Evolutionary conservation across 225 moss, liverwort and hornwort genomes (phyloP).

Genomic region (Marchantia paleacea): DNA sequence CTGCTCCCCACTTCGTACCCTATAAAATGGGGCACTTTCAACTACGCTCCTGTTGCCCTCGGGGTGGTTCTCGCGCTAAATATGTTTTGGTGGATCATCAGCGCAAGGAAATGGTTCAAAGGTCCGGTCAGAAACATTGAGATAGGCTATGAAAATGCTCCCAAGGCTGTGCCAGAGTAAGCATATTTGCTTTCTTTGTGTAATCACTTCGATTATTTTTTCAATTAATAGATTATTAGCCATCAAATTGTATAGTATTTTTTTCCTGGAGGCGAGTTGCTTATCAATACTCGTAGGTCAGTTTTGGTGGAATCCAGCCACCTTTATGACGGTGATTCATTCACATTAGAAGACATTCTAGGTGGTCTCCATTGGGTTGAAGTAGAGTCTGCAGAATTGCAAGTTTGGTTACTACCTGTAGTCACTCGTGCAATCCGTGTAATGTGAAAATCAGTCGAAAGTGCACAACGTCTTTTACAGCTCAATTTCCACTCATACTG

Average conservation of each 20-base stretch:
- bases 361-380: too few relatives aligned
- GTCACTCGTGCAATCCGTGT: too few relatives aligned
- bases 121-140: constrained; percentile 45
- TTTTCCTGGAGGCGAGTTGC: not conserved
- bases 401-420: too few relatives aligned
- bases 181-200: not conserved
- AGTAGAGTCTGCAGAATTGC: too few relatives aligned
- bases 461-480: too few relatives aligned
- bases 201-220: not conserved
- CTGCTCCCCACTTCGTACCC: constrained; percentile 69
- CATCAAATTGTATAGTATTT: not conserved
- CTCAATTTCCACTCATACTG: too few relatives aligned
- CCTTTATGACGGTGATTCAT: not conserved
- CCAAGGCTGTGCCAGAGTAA: constrained; percentile 19
- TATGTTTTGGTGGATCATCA: constrained; percentile 74
- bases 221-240: not conserved
- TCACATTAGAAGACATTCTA: not conserved
- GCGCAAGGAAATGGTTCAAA: constrained; percentile 59
- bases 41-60: constrained; percentile 75
- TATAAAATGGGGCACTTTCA: constrained; percentile 49
- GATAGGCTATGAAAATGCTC: not conserved
- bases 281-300: not conserved
- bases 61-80: constrained; percentile 46
- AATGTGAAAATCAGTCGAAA: too few relatives aligned
- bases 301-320: not conserved